A percentile compares a stretch with the other conserved stretches of the same genome.
These are phyloP conservation scores for Apophysomyces sp. DNA, from an alignment of 371 early-diverging fungal genomes.

Conservation along the genomic window DNA sequence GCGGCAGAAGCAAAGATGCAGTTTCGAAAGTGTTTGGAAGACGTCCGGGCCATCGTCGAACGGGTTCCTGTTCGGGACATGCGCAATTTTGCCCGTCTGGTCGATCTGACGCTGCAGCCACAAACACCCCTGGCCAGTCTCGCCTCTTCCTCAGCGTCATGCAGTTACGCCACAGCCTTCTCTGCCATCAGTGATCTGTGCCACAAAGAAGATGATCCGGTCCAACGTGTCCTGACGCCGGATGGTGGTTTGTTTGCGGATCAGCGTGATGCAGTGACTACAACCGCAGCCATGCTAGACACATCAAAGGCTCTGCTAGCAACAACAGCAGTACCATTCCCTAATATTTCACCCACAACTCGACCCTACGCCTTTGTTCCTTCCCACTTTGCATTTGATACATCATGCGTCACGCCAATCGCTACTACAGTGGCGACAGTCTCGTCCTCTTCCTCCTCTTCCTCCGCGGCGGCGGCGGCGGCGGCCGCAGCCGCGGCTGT, in stretches of 20 bases:
- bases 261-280: conserved; percentile 1
- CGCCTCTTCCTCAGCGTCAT: neutral
- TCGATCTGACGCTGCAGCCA: conserved; percentile 36
- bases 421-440: neutral
- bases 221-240: neutral
- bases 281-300: neutral
- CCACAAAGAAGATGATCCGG: conserved; percentile 9
- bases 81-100: conserved; percentile 31
- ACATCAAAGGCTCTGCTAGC: neutral
- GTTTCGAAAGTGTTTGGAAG: conserved; percentile 36
- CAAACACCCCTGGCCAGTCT: neutral
- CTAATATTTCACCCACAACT: neutral
- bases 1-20: conserved; percentile 36
- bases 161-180: conserved; percentile 18
- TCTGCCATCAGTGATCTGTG: conserved; percentile 29
- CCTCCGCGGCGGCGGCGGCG: conserved; percentile 27
- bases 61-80: conserved; percentile 26
- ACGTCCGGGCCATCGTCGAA: conserved; percentile 29
- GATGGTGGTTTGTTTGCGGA: conserved; percentile 6
- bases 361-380: neutral
- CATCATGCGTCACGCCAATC: conserved; percentile 1
- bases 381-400: conserved; percentile 6
- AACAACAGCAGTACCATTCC: neutral
- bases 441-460: conserved; percentile 13
- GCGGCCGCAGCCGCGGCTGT: conserved; percentile 26